phyloP scores from a whole-genome alignment of 208 protist species.

The Naegleria fowleri region DNA sequence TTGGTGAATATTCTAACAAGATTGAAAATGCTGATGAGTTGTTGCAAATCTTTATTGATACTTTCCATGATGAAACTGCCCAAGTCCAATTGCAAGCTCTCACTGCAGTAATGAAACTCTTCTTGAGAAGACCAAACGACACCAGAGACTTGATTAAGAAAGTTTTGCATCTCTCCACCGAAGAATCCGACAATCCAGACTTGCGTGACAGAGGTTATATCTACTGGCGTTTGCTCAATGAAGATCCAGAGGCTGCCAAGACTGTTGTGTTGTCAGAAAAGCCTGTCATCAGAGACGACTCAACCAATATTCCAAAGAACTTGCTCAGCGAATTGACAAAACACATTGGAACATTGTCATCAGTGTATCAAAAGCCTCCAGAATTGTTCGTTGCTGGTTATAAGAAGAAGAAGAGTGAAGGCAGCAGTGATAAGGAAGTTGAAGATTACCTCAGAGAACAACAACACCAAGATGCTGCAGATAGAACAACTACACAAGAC shows the following conservation, averaged over 20 bases:
- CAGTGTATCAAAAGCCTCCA: conserved; percentile 90
- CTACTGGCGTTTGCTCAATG: conserved; percentile 97
- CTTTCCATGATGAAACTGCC: conserved; percentile 78
- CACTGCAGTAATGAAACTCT: conserved; percentile 95
- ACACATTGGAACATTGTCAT: conserved; percentile 80
- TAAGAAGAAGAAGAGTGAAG: conserved; percentile 44
- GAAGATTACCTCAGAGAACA: conserved; percentile 44
- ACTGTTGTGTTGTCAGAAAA: conserved; percentile 78
- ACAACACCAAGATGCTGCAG: conserved; percentile 5
- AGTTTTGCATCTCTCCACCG: conserved; percentile 66
- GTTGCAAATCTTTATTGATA: conserved; percentile 90
- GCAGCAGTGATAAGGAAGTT: conserved; percentile 61
- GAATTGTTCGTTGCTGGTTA: conserved; percentile 82
- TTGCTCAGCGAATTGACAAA: conserved; percentile 77
- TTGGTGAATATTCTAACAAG: conserved; percentile 94
- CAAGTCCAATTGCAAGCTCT: conserved; percentile 91
- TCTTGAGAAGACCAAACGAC: conserved; percentile 72
- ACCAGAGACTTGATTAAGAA: conserved; percentile 74
- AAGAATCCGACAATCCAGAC: conserved; percentile 89
- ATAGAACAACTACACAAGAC: conserved; percentile 1
- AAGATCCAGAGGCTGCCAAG: conserved; percentile 89
- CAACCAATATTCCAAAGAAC: conserved; percentile 76
- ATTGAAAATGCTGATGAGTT: conserved; percentile 88
- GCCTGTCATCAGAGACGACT: conserved; percentile 81
- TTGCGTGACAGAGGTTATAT: conserved; percentile 96